Percentiles rank a stretch among this genome's conserved stretches.
phyloP scores from a whole-genome alignment of 768 basidiomycete genomes.

The Mycena belliarum region DNA sequence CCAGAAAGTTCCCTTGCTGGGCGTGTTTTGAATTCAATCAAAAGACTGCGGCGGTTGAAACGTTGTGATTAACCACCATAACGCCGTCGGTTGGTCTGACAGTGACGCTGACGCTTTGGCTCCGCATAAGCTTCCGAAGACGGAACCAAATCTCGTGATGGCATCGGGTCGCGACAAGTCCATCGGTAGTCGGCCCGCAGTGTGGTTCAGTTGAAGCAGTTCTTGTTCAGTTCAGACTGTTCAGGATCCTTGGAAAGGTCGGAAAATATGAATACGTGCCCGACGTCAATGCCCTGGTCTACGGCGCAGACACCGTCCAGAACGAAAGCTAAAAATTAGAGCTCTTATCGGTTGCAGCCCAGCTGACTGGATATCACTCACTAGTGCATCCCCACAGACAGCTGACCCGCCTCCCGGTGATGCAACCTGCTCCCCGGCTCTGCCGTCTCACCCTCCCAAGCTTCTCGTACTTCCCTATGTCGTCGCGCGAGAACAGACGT shows the following conservation, averaged over 20 bases:
- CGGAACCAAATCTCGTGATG: conserved; percentile 9
- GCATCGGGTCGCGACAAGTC: background rate
- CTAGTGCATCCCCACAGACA: background rate
- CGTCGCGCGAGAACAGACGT: too few relatives aligned
- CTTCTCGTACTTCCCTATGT: too few relatives aligned
- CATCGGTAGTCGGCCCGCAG: background rate
- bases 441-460: too few relatives aligned
- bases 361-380: conserved; percentile 7
- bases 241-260: background rate
- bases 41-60: background rate
- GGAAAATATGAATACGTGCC: too few relatives aligned
- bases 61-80: background rate
- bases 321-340: background rate
- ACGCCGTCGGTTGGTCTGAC: conserved; percentile 1
- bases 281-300: background rate
- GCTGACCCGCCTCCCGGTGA: conserved; percentile 1
- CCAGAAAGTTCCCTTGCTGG: conserved; percentile 14
- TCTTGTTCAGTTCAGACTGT: too few relatives aligned
- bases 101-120: conserved; percentile 1
- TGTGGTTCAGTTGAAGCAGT: too few relatives aligned
- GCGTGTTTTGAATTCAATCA: background rate
- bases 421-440: background rate
- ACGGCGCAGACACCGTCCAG: background rate
- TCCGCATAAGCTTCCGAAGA: background rate
- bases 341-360: background rate